Percentiles rank a stretch among this genome's conserved stretches.
phyloP scores from a whole-genome alignment of 345 rosid species.

The Syzygium oleosum region DNA sequence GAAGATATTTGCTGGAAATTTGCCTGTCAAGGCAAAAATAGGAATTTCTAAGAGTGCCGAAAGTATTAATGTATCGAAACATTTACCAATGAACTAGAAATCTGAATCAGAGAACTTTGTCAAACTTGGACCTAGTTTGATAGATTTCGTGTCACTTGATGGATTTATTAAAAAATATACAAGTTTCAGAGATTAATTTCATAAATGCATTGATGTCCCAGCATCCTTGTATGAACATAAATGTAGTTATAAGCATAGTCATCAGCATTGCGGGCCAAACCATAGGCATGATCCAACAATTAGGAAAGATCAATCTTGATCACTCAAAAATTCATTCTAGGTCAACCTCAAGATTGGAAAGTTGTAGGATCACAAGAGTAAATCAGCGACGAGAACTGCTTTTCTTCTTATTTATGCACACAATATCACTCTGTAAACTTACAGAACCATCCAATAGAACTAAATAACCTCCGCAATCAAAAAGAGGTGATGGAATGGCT shows the following conservation, averaged over 20 bases:
- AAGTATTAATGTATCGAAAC: background rate
- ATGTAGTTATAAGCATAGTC: background rate
- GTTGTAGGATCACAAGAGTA: background rate
- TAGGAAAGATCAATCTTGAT: background rate
- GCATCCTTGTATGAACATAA: background rate
- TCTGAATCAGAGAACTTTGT: background rate
- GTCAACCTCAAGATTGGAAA: background rate
- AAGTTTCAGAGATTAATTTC: background rate
- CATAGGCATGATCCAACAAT: background rate
- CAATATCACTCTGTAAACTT: background rate
- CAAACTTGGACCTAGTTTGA: background rate
- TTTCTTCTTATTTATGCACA: background rate
- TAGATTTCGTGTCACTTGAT: background rate
- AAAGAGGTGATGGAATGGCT: background rate
- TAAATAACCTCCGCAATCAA: background rate
- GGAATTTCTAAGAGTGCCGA: background rate
- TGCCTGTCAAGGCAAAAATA: slow-evolving; percentile 38
- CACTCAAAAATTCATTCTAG: background rate
- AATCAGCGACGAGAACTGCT: background rate
- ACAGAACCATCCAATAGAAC: background rate
- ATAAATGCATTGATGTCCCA: background rate
- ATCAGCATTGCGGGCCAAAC: background rate
- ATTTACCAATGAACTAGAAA: background rate
- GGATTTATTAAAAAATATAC: background rate
- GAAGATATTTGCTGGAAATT: slow-evolving; percentile 99